Evolutionary conservation across 225 moss, liverwort and hornwort genomes (phyloP).

Genomic region (Neckera pumila): DNA sequence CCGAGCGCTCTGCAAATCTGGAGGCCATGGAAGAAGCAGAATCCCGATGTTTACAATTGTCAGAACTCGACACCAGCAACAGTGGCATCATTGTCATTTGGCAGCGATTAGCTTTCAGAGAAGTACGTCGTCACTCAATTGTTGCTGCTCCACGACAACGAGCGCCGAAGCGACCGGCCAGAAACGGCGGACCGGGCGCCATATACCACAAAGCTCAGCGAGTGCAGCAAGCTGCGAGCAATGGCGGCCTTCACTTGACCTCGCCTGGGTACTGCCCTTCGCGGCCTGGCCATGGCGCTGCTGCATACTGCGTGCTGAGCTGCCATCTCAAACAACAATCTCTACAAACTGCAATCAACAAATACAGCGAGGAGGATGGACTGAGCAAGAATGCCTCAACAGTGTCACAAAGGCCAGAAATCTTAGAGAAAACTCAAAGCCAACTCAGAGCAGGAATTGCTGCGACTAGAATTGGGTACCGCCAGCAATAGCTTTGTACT

Average conservation of each 20-base stretch:
- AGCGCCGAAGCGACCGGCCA: not conserved
- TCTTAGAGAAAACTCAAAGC: too few relatives aligned
- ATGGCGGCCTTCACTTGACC: slow-evolving; percentile 46
- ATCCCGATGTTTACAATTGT: not conserved
- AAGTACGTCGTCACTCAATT: not conserved
- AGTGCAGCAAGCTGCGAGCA: slow-evolving; percentile 1
- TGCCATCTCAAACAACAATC: not conserved
- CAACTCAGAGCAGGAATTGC: too few relatives aligned
- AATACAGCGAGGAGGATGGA: too few relatives aligned
- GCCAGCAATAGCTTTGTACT: too few relatives aligned
- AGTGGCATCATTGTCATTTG: not conserved
- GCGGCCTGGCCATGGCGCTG: not conserved
- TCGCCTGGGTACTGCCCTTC: not conserved
- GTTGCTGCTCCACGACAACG: slow-evolving; percentile 20
- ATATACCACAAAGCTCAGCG: slow-evolving; percentile 1
- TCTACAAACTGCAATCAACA: too few relatives aligned
- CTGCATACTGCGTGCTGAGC: not conserved
- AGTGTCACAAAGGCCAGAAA: too few relatives aligned
- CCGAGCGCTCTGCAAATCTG: not conserved
- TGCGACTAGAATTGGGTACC: too few relatives aligned
- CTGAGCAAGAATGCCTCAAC: too few relatives aligned
- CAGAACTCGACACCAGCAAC: not conserved
- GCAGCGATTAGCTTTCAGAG: not conserved
- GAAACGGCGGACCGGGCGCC: slow-evolving; percentile 12
- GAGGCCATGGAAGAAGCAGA: not conserved